Conservation (phyloP, 371 early-diverging fungal species). For the Smittium mucronatum region DNA sequence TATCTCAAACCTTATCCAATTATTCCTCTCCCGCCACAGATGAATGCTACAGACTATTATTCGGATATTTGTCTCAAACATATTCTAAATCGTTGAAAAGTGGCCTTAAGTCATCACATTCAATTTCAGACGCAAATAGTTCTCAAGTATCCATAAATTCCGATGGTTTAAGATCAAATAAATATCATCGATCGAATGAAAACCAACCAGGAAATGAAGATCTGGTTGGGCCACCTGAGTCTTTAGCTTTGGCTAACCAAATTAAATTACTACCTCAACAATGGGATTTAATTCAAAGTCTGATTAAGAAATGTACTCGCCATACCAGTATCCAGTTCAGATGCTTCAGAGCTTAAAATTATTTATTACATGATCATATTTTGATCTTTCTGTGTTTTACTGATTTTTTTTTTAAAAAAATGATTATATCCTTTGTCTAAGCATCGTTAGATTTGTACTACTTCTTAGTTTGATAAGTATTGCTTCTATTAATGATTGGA, state of each 20-base stretch:
- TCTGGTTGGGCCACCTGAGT: neutral
- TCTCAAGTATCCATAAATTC: constrained; percentile 1
- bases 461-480: too few species aligned
- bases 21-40: constrained; percentile 23
- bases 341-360: constrained; percentile 6
- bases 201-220: neutral
- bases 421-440: too few species aligned
- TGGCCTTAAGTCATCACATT: neutral
- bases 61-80: constrained; percentile 22
- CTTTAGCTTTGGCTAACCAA: neutral
- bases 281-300: neutral
- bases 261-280: neutral
- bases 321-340: constrained; percentile 8
- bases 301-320: neutral
- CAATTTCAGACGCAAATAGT: neutral
- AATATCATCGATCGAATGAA: neutral
- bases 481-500: too few species aligned
- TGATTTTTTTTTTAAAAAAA: too few species aligned
- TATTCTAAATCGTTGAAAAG: constrained; percentile 9
- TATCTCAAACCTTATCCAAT: constrained; percentile 23
- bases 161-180: neutral
- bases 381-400: too few species aligned
- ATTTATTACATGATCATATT: too few species aligned
- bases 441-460: too few species aligned
- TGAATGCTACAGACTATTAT: constrained; percentile 26